A percentile compares a stretch with the other conserved stretches of the same genome.
These are phyloP conservation scores for Favolaschia claudopus DNA, from an alignment of 768 basidiomycete genomes.

Conservation along the genomic window DNA sequence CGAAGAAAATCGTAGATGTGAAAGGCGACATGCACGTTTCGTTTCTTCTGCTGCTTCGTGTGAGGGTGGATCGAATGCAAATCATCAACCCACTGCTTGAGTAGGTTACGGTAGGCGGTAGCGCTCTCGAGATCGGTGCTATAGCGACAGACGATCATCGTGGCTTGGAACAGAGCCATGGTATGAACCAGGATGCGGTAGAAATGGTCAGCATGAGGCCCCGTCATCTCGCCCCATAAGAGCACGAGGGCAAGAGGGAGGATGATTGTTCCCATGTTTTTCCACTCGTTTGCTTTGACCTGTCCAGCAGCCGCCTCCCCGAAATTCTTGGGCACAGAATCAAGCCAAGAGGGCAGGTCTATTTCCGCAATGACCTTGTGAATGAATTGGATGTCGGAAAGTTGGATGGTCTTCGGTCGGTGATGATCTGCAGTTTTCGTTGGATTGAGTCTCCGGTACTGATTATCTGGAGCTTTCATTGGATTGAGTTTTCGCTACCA, in stretches of 20 bases:
- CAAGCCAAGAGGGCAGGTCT: constrained; percentile 32
- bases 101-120: constrained; percentile 13
- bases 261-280: constrained; percentile 34
- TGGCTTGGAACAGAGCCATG: constrained; percentile 35
- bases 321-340: constrained; percentile 37
- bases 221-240: constrained; percentile 35
- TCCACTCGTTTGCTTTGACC: constrained; percentile 48
- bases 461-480: too few species aligned
- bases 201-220: background rate
- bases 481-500: background rate
- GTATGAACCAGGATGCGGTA: constrained; percentile 33
- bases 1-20: constrained; percentile 45
- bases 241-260: constrained; percentile 42
- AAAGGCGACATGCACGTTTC: constrained; percentile 20
- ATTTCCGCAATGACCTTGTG: constrained; percentile 32
- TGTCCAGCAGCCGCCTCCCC: constrained; percentile 37
- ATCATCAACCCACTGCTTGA: constrained; percentile 33
- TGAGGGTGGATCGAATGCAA: constrained; percentile 33
- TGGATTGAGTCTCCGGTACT: constrained; percentile 26
- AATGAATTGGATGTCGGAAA: constrained; percentile 15
- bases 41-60: constrained; percentile 19
- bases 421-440: constrained; percentile 28
- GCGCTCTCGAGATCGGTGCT: constrained; percentile 15
- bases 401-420: constrained; percentile 13
- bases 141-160: constrained; percentile 25